Percentiles rank a stretch among this genome's conserved stretches.
Evolutionary conservation across 2,329 filamentous ascomycete species (phyloP).

Genomic region (Fusarium sambucinum): DNA sequence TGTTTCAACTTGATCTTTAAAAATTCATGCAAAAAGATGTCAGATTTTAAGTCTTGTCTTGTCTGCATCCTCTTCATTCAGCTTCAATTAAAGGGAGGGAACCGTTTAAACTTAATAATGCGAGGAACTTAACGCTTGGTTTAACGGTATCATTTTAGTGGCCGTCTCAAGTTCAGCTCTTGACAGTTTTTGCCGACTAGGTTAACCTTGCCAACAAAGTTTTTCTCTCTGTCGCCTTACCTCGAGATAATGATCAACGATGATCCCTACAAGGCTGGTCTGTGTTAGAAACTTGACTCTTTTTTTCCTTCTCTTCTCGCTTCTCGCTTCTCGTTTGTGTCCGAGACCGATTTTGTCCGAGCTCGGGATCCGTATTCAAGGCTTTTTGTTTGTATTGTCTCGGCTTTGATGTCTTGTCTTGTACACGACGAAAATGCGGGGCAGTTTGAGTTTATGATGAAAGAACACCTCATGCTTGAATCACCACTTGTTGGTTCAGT

Average conservation of each 20-base stretch:
- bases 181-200: conserved; percentile 4
- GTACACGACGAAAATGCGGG: conserved; percentile 38
- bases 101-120: neutral
- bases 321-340: conserved; percentile 2
- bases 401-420: too few relatives aligned
- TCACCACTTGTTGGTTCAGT: conserved; percentile 1
- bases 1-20: neutral
- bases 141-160: neutral
- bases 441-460: conserved; percentile 28
- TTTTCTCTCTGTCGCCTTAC: conserved; percentile 8
- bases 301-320: neutral
- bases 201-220: conserved; percentile 14
- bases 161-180: conserved; percentile 27
- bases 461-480: conserved; percentile 27
- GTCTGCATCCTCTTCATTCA: neutral
- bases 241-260: conserved; percentile 9
- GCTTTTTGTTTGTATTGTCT: neutral
- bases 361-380: conserved; percentile 25
- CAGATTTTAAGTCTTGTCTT: neutral
- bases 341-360: conserved; percentile 8
- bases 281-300: conserved; percentile 14
- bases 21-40: neutral
- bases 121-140: neutral
- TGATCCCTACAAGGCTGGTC: conserved; percentile 16
- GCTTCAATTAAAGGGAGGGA: neutral